Base-by-base conservation (phyloP, 129 eudicot species). In the Artemisia annua region DNA sequence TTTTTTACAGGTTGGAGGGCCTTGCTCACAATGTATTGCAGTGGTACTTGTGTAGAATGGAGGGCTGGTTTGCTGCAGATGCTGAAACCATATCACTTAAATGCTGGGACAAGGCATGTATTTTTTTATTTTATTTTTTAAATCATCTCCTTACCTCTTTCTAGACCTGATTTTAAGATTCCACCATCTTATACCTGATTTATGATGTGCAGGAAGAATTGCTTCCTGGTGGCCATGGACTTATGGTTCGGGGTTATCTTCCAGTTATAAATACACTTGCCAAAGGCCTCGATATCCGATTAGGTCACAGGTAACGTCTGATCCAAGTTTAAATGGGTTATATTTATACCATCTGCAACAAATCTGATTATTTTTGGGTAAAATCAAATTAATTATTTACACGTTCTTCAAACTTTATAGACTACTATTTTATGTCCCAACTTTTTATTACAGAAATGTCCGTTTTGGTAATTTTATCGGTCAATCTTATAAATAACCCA, bases 1-100 rank as follows among this genome's bases (percentile, higher is more conserved):
- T 8, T 63, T 19, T 46, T 64, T 66, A 50, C 78, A 91, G 96
- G 84, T 84, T 86, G 75, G 97, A 91, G 72, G 99, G 97, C 20
- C 85, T 95, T 79, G 77, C 89, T 52, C 83, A 95, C 79, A 91
- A 95, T 86, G 99, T 95, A 62, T 78, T 95, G 71, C 99, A 95
- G 82, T 95, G 99, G 99, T 95, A 95, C 86, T 83, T 95, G 48
- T 95, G 99, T 84, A 83, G 99, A 87, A 91, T 95, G 99, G 99
- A 95, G 77, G 99, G 97, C 63, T 95, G 99, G 99, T 95, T 95
- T 84, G 97, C 99, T 60, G 96, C 99, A 17, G 99, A 95, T 85
- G 94, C 99, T 53, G 99, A 95, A 68, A 90, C 94, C 14, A 95
- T 95, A 5, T 95, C 99, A 9, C 89, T 95, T 60, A 86, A 88